These are phyloP conservation scores for Pichia paraexigua DNA, from an alignment of 805 yeast genomes.

Conservation along the genomic window DNA sequence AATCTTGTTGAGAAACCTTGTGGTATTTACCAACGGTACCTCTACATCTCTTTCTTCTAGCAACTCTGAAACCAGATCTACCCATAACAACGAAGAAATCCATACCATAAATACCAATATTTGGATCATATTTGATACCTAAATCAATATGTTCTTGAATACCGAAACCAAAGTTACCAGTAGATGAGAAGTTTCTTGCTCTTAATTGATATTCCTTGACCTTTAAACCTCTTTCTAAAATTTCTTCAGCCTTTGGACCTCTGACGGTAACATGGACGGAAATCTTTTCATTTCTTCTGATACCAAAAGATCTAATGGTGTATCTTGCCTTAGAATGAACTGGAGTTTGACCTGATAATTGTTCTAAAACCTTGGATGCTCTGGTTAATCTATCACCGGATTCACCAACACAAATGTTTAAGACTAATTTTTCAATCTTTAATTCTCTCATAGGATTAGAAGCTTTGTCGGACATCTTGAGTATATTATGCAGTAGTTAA, in stretches of 20 bases:
- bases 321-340: conserved; percentile 99
- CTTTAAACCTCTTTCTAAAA: conserved; percentile 98
- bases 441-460: conserved; percentile 98
- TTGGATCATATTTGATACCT: conserved; percentile 99
- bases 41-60: conserved; percentile 96
- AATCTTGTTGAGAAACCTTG: conserved; percentile 85
- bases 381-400: conserved; percentile 99
- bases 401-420: conserved; percentile 99
- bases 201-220: conserved; percentile 98
- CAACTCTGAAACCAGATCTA: conserved; percentile 98
- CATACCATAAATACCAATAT: conserved; percentile 99
- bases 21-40: conserved; percentile 86
- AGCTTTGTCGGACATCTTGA: conserved; percentile 42
- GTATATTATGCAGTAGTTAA: background rate
- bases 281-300: conserved; percentile 99
- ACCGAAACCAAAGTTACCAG: conserved; percentile 99
- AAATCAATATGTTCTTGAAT: conserved; percentile 98
- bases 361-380: conserved; percentile 99
- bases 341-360: conserved; percentile 99
- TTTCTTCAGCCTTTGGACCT: conserved; percentile 99
- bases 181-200: conserved; percentile 90
- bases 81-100: conserved; percentile 99
- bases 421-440: conserved; percentile 98
- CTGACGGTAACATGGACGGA: conserved; percentile 99
- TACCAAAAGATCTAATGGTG: conserved; percentile 99